Percentiles rank a stretch among this genome's conserved stretches.
Conservation (phyloP, 169 alveolate genomes). For the Plasmodium knowlesi region DNA sequence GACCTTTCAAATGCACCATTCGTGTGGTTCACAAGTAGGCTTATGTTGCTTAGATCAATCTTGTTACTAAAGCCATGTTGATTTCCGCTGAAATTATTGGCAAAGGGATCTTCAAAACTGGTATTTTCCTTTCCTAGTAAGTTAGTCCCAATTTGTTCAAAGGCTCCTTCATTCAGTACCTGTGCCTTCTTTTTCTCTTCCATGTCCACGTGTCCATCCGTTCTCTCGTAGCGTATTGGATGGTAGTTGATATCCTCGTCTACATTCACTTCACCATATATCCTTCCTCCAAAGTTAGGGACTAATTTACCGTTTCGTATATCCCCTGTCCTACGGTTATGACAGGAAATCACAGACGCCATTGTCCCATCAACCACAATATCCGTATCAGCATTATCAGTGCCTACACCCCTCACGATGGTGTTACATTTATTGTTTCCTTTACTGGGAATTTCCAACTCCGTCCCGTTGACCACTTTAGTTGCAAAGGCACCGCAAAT, state of each 20-base stretch:
- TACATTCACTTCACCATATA: background rate
- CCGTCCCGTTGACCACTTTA: background rate
- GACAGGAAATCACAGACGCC: background rate
- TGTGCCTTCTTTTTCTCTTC: background rate
- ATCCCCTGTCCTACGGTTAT: background rate
- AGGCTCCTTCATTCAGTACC: constrained; percentile 1
- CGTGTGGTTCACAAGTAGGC: background rate
- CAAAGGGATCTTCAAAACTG: background rate
- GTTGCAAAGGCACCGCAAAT: background rate
- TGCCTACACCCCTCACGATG: background rate
- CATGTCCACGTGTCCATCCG: background rate
- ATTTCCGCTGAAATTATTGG: constrained; percentile 10
- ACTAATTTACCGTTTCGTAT: background rate
- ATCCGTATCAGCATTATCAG: background rate
- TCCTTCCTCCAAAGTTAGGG: background rate
- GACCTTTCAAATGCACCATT: background rate
- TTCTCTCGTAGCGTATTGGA: background rate
- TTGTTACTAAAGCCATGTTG: background rate
- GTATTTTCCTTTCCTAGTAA: background rate
- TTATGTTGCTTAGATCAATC: background rate
- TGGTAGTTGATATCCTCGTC: background rate
- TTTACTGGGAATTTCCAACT: background rate
- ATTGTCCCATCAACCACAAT: background rate
- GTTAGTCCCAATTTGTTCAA: background rate
- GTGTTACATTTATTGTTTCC: background rate